These are phyloP conservation scores for Herpetomonas samuelpessoai DNA, from an alignment of 208 protist species.

Conservation along the genomic window DNA sequence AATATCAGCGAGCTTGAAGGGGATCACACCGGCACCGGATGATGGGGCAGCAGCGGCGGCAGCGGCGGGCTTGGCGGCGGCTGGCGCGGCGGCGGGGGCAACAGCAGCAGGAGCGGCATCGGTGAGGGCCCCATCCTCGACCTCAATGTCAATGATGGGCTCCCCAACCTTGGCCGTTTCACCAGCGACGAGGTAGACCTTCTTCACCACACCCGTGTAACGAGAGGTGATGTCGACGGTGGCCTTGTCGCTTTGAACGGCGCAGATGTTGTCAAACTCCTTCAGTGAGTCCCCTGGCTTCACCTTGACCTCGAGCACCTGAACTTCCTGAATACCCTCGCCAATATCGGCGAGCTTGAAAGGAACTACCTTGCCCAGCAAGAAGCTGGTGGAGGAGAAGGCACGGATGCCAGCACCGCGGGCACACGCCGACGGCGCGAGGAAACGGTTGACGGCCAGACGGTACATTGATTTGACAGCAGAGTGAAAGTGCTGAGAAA, in stretches of 20 bases:
- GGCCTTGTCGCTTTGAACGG: conserved; percentile 95
- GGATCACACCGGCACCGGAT: conserved; percentile 17
- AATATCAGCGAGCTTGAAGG: conserved; percentile 94
- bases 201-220: conserved; percentile 82
- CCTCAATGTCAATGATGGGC: conserved; percentile 87
- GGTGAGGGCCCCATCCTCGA: conserved; percentile 18
- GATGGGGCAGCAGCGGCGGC: conserved; percentile 2
- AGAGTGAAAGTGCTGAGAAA: conserved; percentile 12
- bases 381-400: conserved; percentile 12
- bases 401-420: background rate
- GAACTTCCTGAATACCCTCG: conserved; percentile 95
- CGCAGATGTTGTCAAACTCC: conserved; percentile 93
- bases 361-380: conserved; percentile 27
- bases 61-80: conserved; percentile 8
- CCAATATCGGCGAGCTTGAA: conserved; percentile 95
- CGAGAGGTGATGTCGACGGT: conserved; percentile 92
- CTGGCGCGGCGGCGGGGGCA: conserved; percentile 3
- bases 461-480: conserved; percentile 4
- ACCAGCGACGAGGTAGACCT: conserved; percentile 75
- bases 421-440: background rate
- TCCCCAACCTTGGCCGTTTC: conserved; percentile 80
- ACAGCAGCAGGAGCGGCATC: background rate
- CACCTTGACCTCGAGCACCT: conserved; percentile 92
- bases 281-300: conserved; percentile 89
- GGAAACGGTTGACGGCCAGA: conserved; percentile 3